These are phyloP conservation scores for Pneumocystis jirovecii DNA, from an alignment of 1,139 yeast genomes.

Conservation along the genomic window DNA sequence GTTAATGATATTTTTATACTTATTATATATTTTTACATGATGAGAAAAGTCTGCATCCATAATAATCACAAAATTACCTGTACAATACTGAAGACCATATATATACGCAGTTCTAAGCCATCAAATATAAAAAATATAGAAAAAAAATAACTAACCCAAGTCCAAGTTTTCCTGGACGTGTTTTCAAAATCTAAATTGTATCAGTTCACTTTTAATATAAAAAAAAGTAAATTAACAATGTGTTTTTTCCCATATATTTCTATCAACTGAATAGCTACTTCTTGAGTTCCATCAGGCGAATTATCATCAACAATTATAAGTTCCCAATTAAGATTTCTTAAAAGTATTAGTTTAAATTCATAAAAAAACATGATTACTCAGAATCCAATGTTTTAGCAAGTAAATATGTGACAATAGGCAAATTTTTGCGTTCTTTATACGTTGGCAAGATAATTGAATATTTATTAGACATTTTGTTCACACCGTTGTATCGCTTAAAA, in stretches of 20 bases:
- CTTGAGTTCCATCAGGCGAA: conserved; percentile 75
- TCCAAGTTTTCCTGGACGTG: conserved; percentile 69
- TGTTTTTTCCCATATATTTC: conserved; percentile 48
- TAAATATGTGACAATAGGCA: conserved; percentile 60
- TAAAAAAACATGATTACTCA: conserved; percentile 21
- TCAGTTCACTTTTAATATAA: neutral
- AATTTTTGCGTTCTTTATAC: conserved; percentile 56
- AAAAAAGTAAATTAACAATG: conserved; percentile 27
- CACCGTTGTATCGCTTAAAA: neutral
- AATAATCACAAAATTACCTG: conserved; percentile 62
- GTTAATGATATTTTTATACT: conserved; percentile 22
- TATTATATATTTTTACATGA: conserved; percentile 18
- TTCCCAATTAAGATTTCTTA: conserved; percentile 52
- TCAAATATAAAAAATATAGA: neutral
- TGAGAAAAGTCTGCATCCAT: conserved; percentile 84
- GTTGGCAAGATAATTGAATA: conserved; percentile 70
- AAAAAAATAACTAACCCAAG: conserved; percentile 30
- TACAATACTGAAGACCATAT: conserved; percentile 57
- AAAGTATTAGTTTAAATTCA: neutral
- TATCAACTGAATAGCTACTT: conserved; percentile 51
- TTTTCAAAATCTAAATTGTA: conserved; percentile 30
- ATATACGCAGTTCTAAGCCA: conserved; percentile 47
- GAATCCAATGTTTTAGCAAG: conserved; percentile 55
- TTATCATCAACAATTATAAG: conserved; percentile 65
- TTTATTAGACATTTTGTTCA: conserved; percentile 29